Percentiles rank a stretch among this genome's conserved stretches.
These are phyloP conservation scores for Penicillium frequentans DNA, from an alignment of 2,329 filamentous ascomycete genomes.

Conservation along the genomic window DNA sequence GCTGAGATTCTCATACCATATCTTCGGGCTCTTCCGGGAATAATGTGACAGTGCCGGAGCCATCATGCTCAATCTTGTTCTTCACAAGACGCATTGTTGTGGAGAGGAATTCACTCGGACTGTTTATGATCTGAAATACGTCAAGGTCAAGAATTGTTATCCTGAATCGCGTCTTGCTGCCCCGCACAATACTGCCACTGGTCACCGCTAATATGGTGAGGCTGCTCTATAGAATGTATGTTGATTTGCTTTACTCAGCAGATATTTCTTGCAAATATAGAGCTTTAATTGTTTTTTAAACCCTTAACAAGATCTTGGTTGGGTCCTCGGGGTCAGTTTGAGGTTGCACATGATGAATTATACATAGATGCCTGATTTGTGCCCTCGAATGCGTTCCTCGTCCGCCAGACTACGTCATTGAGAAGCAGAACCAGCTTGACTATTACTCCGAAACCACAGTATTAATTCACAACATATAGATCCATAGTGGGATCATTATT, in stretches of 20 bases:
- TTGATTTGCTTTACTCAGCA: not conserved
- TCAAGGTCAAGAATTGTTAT: not conserved
- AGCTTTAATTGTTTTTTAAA: not conserved
- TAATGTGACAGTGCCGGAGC: conserved; percentile 65
- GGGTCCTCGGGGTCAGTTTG: not conserved
- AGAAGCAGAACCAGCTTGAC: not conserved
- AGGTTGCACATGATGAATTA: too few species aligned
- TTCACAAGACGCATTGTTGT: conserved; percentile 64
- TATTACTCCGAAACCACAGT: too few species aligned
- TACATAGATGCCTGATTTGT: not conserved
- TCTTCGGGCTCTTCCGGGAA: conserved; percentile 73
- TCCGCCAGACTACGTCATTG: not conserved
- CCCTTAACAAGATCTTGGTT: not conserved
- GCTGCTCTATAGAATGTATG: not conserved
- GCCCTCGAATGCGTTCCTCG: not conserved
- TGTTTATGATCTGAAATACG: not conserved
- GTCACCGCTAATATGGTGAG: conserved; percentile 8
- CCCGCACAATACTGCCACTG: conserved; percentile 18
- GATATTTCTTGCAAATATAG: not conserved
- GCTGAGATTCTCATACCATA: conserved; percentile 54
- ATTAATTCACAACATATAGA: too few species aligned
- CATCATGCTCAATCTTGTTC: conserved; percentile 65
- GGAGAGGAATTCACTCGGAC: not conserved
- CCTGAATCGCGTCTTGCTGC: conserved; percentile 3
- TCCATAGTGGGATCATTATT: too few species aligned